Evolutionary conservation across 2,329 filamentous ascomycete genomes (phyloP).

Genomic region (Ascochyta clinopodiicola): DNA sequence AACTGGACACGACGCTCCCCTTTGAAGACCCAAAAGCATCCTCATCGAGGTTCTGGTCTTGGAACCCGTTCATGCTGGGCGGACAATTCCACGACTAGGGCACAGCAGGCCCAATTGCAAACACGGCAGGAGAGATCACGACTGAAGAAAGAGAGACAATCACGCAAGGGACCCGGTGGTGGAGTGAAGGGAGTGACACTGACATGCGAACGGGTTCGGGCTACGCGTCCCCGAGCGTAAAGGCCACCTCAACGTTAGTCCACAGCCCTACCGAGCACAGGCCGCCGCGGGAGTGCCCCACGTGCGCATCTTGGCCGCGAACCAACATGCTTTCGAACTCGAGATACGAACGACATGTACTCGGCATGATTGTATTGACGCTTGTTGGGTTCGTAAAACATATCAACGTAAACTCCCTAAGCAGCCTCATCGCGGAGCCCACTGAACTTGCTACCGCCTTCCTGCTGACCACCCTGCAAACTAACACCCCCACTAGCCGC

Average conservation of each 20-base stretch:
- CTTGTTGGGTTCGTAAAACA: not conserved
- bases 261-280: constrained; percentile 13
- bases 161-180: constrained; percentile 15
- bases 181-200: constrained; percentile 14
- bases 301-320: not conserved
- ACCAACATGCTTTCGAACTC: not conserved
- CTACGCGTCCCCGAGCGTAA: constrained; percentile 27
- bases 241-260: constrained; percentile 45
- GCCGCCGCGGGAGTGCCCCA: constrained; percentile 15
- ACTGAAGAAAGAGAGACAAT: constrained; percentile 10
- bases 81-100: constrained; percentile 28
- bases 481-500: constrained; percentile 42
- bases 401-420: not conserved
- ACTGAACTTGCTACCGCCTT: constrained; percentile 33
- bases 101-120: constrained; percentile 38
- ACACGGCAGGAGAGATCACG: constrained; percentile 1
- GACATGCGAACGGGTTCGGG: constrained; percentile 3
- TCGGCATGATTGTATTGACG: not conserved
- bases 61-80: constrained; percentile 76
- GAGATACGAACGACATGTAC: not conserved
- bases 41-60: constrained; percentile 72
- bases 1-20: constrained; percentile 70
- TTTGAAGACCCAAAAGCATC: constrained; percentile 78
- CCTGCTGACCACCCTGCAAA: constrained; percentile 22
- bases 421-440: constrained; percentile 17